phyloP scores from a whole-genome alignment of 2,329 filamentous ascomycete species.

The Neonectria coccinea region DNA sequence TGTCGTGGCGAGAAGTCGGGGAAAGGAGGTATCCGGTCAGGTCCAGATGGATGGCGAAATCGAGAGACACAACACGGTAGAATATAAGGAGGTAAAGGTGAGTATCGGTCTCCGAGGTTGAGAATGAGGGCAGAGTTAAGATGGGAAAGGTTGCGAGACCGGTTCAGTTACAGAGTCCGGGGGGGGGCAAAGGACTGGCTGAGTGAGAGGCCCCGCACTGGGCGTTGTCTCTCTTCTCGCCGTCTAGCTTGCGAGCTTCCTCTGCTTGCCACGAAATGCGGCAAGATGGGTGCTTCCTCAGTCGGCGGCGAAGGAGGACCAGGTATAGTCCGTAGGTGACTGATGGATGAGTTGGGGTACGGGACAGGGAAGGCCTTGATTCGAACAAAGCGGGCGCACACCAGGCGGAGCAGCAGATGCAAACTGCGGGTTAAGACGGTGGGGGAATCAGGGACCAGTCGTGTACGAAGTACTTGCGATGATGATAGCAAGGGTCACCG shows the following conservation, averaged over 20 bases:
- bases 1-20: background rate
- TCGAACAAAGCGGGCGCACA: constrained; percentile 38
- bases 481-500: constrained; percentile 39
- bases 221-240: constrained; percentile 47
- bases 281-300: constrained; percentile 40
- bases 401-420: constrained; percentile 30
- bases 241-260: constrained; percentile 37
- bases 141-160: constrained; percentile 41
- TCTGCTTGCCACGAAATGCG: constrained; percentile 33
- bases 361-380: constrained; percentile 38
- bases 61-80: background rate
- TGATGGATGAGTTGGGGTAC: constrained; percentile 41
- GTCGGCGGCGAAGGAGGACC: constrained; percentile 37
- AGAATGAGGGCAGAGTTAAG: constrained; percentile 35
- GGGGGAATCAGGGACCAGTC: constrained; percentile 42
- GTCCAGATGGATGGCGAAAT: constrained; percentile 3
- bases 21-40: background rate
- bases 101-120: constrained; percentile 32
- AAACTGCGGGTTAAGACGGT: constrained; percentile 34
- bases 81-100: constrained; percentile 17
- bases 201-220: constrained; percentile 41
- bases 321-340: constrained; percentile 31
- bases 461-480: constrained; percentile 26
- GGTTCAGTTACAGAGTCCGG: constrained; percentile 36
- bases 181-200: constrained; percentile 38